Evolutionary conservation across 768 basidiomycete species (phyloP), one percentile per base, ranked within the genome.

Genomic region (Butyriboletus loyo): DNA sequence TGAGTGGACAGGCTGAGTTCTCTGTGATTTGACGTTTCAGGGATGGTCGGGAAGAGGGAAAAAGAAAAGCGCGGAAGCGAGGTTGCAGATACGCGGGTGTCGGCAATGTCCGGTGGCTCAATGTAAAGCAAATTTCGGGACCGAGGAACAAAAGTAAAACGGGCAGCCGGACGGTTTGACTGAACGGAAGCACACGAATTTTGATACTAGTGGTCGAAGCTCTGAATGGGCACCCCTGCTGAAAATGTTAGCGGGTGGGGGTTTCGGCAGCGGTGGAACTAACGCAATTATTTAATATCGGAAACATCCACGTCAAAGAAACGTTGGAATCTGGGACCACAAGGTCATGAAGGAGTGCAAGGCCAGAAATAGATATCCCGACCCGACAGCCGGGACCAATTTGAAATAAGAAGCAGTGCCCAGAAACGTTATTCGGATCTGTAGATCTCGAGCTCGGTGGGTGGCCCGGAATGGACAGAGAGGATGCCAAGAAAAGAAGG

Each of bases 361-460:
- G 27, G 35, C 59, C 32, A 5, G 30, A 55, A 57, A 50, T 44
- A 50, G 63, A 19, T 46, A 48, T 58, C 22, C 30, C 36, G 55
- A 35, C 31, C 59, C 58, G 46, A 28, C 5, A 28, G 19, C 11
- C 37, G 54, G 54, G 4, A 28, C 2, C 2, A 24, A 71, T 69
- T 69, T 62, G 57, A 67, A 71, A 71, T 69, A 42, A 46, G 67
- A 69, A 69, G 66, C 51, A 34, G 55, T 50, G 50, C 19, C 4
- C 28, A 6, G 47, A 64, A 60, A 65, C 55, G 63, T 67, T 68
- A 62, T 58, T 56, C 66, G 59, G 67, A 68, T 68, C 67, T 68
- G 61, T 67, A 67, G 63, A 69, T 68, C 49, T 37, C 28, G 41
- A 31, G 46, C 25, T 46, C 45, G 58, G 52, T 15, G 46, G 39